Evolutionary conservation across 768 basidiomycete species (phyloP).

Genomic region (Trametes villosa): DNA sequence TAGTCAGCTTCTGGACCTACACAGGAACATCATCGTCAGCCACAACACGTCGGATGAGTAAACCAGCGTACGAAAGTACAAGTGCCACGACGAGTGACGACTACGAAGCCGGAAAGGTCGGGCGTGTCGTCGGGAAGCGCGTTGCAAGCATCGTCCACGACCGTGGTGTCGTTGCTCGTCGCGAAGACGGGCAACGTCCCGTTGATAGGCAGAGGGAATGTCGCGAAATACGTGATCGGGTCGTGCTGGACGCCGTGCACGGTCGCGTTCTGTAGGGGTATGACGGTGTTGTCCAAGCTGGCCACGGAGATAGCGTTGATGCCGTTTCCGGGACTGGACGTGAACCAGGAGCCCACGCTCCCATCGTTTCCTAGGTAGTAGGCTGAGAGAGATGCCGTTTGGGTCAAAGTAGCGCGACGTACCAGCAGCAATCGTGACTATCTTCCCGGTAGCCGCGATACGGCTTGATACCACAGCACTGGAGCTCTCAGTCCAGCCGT

Average conservation of each 20-base stretch:
- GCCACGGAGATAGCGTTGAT: constrained; percentile 61
- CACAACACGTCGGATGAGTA: background rate
- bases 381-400: constrained; percentile 2
- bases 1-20: constrained; percentile 54
- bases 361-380: constrained; percentile 41
- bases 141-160: constrained; percentile 61
- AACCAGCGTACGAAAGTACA: constrained; percentile 54
- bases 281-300: constrained; percentile 59
- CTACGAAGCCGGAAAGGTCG: constrained; percentile 56
- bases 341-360: constrained; percentile 63
- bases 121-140: constrained; percentile 56
- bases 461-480: constrained; percentile 60
- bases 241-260: constrained; percentile 51
- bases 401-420: constrained; percentile 38
- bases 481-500: constrained; percentile 66
- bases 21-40: background rate
- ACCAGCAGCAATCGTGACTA: constrained; percentile 68
- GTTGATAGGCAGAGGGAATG: constrained; percentile 49
- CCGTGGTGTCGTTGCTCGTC: constrained; percentile 57
- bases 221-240: constrained; percentile 59
- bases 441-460: constrained; percentile 57
- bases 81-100: constrained; percentile 60
- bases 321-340: constrained; percentile 55
- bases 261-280: constrained; percentile 60
- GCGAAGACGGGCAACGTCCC: constrained; percentile 59